phyloP scores from a whole-genome alignment of 495 filamentous ascomycete genomes.

The Neurospora terricola region DNA sequence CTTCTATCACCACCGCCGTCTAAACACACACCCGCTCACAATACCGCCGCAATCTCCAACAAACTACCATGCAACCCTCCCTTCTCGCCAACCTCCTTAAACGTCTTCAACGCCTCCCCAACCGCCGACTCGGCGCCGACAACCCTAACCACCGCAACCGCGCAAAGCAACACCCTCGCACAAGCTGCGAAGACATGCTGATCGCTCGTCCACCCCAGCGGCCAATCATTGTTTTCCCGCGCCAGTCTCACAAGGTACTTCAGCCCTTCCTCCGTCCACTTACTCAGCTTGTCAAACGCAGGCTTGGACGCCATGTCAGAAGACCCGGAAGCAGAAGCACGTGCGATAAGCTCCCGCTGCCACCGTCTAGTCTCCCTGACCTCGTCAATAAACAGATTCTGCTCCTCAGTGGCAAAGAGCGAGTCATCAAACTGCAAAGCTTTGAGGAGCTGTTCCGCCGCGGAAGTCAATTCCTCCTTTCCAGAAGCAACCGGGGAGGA shows the following conservation, averaged over 20 bases:
- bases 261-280: slow-evolving; percentile 54
- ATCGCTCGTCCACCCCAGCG: slow-evolving; percentile 64
- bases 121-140: neutral
- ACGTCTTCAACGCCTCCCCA: slow-evolving; percentile 17
- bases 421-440: slow-evolving; percentile 54
- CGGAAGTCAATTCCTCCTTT: slow-evolving; percentile 22
- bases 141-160: slow-evolving; percentile 19
- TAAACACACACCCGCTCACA: neutral
- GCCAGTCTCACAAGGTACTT: slow-evolving; percentile 29
- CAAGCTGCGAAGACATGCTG: slow-evolving; percentile 62
- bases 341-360: slow-evolving; percentile 28
- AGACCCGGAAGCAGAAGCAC: slow-evolving; percentile 15
- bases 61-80: slow-evolving; percentile 24
- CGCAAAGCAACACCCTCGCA: slow-evolving; percentile 45
- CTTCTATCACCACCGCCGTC: neutral
- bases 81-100: slow-evolving; percentile 16
- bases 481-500: neutral
- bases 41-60: slow-evolving; percentile 16
- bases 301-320: slow-evolving; percentile 14
- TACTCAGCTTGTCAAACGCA: slow-evolving; percentile 8
- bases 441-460: slow-evolving; percentile 36
- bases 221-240: slow-evolving; percentile 42
- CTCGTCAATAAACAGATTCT: slow-evolving; percentile 81
- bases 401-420: slow-evolving; percentile 80
- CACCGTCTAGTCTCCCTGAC: slow-evolving; percentile 60